phyloP scores from a whole-genome alignment of 1,284 basidiomycete genomes.

The Sphaerobolus stellatus region DNA sequence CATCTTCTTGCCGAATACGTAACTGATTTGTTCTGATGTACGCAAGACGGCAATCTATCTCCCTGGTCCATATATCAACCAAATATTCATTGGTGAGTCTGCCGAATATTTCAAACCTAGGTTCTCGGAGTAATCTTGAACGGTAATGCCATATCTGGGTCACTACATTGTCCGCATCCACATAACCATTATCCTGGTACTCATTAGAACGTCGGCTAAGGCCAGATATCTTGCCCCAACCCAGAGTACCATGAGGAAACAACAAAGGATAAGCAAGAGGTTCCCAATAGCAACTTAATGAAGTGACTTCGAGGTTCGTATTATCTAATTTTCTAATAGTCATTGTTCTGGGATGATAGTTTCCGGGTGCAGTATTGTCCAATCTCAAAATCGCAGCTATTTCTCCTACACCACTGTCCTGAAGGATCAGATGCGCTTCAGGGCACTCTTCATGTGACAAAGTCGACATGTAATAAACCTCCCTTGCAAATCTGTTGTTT shows the following conservation, averaged over 20 bases:
- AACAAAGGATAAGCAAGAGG: slow-evolving; percentile 36
- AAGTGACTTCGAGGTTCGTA: slow-evolving; percentile 20
- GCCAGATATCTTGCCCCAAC: slow-evolving; percentile 28
- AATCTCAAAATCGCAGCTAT: slow-evolving; percentile 33
- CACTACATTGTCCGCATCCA: slow-evolving; percentile 14
- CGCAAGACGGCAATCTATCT: slow-evolving; percentile 28
- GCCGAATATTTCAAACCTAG: slow-evolving; percentile 33
- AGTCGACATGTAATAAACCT: neutral
- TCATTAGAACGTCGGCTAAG: neutral
- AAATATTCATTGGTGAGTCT: slow-evolving; percentile 35
- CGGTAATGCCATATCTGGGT: slow-evolving; percentile 29
- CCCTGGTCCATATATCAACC: no score
- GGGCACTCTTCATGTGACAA: neutral
- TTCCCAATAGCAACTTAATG: slow-evolving; percentile 31
- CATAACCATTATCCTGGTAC: neutral
- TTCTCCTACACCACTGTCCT: slow-evolving; percentile 24
- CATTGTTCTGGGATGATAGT: slow-evolving; percentile 19
- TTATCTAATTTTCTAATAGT: no score
- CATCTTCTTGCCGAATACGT: slow-evolving; percentile 23
- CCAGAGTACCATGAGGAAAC: slow-evolving; percentile 35
- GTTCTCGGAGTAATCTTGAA: slow-evolving; percentile 25
- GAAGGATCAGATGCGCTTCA: slow-evolving; percentile 20
- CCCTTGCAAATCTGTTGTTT: slow-evolving; percentile 28
- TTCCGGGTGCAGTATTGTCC: slow-evolving; percentile 22
- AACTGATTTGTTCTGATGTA: slow-evolving; percentile 33